Conservation (phyloP, 83 land plant species). For the Thuja plicata region DNA sequence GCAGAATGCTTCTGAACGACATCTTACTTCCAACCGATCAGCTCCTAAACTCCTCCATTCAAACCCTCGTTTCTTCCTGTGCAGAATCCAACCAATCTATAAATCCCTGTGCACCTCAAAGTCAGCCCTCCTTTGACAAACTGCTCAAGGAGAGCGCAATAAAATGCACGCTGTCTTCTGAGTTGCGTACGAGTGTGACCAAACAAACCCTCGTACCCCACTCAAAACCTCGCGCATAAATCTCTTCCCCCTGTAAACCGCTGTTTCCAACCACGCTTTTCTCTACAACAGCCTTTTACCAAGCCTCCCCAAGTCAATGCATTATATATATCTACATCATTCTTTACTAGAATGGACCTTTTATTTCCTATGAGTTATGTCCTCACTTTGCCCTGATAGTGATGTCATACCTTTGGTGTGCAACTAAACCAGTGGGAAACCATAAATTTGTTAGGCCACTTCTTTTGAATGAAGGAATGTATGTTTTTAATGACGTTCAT, state of each 20-base stretch:
- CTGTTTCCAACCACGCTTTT: neutral
- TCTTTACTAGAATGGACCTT: neutral
- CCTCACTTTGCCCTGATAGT: neutral
- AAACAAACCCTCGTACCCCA: neutral
- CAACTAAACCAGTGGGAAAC: too few species aligned
- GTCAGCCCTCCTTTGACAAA: neutral
- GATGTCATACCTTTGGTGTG: neutral
- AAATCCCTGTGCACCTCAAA: neutral
- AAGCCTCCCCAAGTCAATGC: neutral
- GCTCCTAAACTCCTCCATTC: neutral
- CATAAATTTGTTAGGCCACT: too few species aligned
- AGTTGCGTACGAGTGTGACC: neutral
- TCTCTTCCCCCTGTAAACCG: neutral
- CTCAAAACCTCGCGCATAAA: neutral
- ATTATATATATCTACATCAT: too few species aligned
- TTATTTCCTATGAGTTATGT: neutral
- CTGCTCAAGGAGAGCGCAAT: neutral
- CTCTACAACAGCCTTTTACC: neutral
- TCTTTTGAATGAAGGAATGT: too few species aligned
- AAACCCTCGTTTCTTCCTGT: neutral
- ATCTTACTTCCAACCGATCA: slow-evolving; percentile 10
- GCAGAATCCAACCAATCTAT: neutral
- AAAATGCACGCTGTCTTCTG: neutral
- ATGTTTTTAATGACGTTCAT: too few species aligned
- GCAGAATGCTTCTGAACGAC: slow-evolving; percentile 55